Base-by-base conservation (phyloP, 805 yeast genomes). In the Saccharomyces mikatae region DNA sequence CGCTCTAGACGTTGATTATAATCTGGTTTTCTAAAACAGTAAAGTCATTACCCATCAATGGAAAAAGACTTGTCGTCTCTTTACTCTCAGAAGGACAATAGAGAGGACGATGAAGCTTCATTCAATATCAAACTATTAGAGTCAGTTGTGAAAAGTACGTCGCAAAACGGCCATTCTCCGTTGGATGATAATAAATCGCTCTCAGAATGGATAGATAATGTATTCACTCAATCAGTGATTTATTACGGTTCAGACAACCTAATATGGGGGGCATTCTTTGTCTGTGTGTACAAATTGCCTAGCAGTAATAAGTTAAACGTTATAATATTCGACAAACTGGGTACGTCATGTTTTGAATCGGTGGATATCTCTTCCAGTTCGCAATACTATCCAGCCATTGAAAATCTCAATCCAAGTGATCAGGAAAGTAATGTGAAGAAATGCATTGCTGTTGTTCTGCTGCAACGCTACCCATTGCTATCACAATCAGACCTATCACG, bases 331-430 rank as follows among this genome's bases (percentile, higher is more conserved):
- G 81, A 87, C 28, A 79, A 77, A 54, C 83, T 82, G 58, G 98
- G 97, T 0, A 77, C 81, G 41, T 74, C 85, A 3, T 76, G 80
- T 29, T 80, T 80, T 60, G 76, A 78, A 30, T 75, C 83, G 22
- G 70, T 89, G 62, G 80, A 87, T 2, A 67, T 87, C 10, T 79
- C 77, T 47, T 63, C 74, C 0, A 71, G 77, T 48, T 88, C 96
- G 1, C 76, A 86, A 51, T 92, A 82, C 66, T 88, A 79, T 72
- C 90, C 87, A 1, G 94, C 96, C 1, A 80, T 91, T 60, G 80
- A 83, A 62, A 89, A 89, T 62, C 72, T 92, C 48, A 65, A 77
- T 0, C 73, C 73, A 0, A 68, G 75, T 10, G 76, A 77, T 61
- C 74, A 75, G 58, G 66, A 73, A 4, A 80, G 87, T 9, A 82